Conservation (phyloP, 73 alveolate species). For the Breviolum minutum region DNA sequence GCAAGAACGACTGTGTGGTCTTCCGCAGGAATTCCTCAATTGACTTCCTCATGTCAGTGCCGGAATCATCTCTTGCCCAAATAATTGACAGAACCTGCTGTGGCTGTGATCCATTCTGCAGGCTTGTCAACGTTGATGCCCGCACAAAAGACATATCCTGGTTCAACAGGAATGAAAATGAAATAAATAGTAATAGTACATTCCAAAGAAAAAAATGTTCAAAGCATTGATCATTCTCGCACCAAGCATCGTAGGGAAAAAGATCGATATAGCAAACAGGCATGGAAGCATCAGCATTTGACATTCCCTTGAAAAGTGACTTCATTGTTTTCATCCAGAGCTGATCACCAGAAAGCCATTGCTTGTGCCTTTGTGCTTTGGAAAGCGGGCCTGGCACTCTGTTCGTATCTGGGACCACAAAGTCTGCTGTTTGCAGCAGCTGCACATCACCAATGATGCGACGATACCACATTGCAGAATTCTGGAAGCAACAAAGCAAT, state of each 20-base stretch:
- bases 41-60: not conserved
- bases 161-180: not conserved
- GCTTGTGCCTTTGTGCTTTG: slow-evolving; percentile 9
- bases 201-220: not conserved
- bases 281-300: not conserved
- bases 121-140: not conserved
- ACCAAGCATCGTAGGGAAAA: not conserved
- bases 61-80: slow-evolving; percentile 33
- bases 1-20: not conserved
- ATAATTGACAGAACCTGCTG: not conserved
- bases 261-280: not conserved
- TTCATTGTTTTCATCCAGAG: not conserved
- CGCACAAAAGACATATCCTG: slow-evolving; percentile 6
- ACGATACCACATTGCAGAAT: not conserved
- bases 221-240: not conserved
- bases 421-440: not conserved
- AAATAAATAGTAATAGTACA: not conserved
- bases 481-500: not conserved
- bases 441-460: not conserved
- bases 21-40: not conserved
- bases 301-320: not conserved
- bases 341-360: not conserved
- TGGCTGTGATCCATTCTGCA: not conserved
- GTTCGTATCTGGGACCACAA: not conserved
- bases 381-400: not conserved